phyloP scores from a whole-genome alignment of 371 early-diverging fungal species.

The Apophysomyces elegans region DNA sequence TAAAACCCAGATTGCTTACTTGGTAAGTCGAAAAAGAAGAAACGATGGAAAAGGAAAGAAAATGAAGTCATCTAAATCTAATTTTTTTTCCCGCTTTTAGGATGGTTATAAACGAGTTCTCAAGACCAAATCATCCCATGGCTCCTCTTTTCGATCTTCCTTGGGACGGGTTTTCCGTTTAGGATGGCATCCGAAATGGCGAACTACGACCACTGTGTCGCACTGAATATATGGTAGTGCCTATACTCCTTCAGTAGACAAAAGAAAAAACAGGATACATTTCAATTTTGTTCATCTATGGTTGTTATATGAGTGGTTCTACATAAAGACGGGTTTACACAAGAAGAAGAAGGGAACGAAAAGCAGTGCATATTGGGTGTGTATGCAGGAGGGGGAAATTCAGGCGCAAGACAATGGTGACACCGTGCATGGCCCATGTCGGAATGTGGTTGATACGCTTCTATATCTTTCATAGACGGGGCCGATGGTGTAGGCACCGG shows the following conservation, averaged over 20 bases:
- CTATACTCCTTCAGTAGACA: neutral
- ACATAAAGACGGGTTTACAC: neutral
- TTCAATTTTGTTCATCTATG: conserved; percentile 2
- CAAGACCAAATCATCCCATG: conserved; percentile 42
- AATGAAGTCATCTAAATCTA: too few relatives aligned
- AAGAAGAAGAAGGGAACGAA: neutral
- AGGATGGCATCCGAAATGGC: conserved; percentile 20
- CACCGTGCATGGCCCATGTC: neutral
- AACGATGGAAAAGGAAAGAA: neutral
- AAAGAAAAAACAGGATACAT: neutral
- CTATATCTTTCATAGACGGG: neutral
- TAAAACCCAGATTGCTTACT: conserved; percentile 76
- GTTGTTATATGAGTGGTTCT: neutral
- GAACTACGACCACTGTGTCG: conserved; percentile 15
- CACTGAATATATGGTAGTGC: conserved; percentile 24
- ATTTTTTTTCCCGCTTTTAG: conserved; percentile 14
- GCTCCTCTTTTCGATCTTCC: conserved; percentile 31
- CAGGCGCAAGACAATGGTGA: conserved; percentile 4
- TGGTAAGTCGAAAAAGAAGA: conserved; percentile 24
- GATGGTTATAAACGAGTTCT: conserved; percentile 45
- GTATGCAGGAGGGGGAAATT: conserved; percentile 2
- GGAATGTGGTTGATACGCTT: neutral
- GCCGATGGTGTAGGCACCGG: neutral
- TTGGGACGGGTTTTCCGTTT: conserved; percentile 48
- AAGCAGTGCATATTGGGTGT: neutral